A percentile compares a stretch with the other conserved stretches of the same genome.
Evolutionary conservation across 441 rosid genomes (phyloP).

Genomic region (Sinapis alba): DNA sequence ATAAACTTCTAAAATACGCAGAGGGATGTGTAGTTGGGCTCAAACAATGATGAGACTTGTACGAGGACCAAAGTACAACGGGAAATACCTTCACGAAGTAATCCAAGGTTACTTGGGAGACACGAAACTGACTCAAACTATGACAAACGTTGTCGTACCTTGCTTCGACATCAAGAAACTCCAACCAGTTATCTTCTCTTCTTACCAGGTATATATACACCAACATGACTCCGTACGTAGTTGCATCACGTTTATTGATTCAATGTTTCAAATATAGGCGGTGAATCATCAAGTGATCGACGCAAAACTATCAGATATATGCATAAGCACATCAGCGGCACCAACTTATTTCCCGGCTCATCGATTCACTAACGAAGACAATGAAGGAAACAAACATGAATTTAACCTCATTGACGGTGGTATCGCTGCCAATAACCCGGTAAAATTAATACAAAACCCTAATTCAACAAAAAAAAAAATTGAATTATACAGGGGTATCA

Average conservation of each 20-base stretch:
- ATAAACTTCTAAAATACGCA: neutral
- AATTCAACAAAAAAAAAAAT: neutral
- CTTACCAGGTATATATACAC: constrained; percentile 52
- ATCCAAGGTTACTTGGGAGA: constrained; percentile 56
- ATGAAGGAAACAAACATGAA: neutral
- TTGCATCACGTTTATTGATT: neutral
- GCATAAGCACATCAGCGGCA: neutral
- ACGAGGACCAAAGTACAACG: constrained; percentile 39
- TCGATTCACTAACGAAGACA: neutral
- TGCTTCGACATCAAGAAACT: constrained; percentile 79
- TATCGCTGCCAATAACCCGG: neutral
- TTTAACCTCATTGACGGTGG: neutral
- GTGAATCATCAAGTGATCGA: neutral
- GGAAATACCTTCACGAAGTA: constrained; percentile 29
- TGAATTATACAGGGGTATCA: too few relatives aligned
- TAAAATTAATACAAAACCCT: neutral
- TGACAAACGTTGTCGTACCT: constrained; percentile 76
- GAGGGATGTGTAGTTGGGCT: constrained; percentile 28
- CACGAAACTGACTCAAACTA: constrained; percentile 53
- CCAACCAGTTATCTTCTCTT: constrained; percentile 75
- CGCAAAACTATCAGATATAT: neutral
- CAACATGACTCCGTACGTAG: neutral
- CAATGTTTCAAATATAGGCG: neutral
- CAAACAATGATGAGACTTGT: constrained; percentile 22
- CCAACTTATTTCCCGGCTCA: neutral